Conservation (phyloP, 2,329 filamentous ascomycete genomes). For the Botrytis sinoallii region DNA sequence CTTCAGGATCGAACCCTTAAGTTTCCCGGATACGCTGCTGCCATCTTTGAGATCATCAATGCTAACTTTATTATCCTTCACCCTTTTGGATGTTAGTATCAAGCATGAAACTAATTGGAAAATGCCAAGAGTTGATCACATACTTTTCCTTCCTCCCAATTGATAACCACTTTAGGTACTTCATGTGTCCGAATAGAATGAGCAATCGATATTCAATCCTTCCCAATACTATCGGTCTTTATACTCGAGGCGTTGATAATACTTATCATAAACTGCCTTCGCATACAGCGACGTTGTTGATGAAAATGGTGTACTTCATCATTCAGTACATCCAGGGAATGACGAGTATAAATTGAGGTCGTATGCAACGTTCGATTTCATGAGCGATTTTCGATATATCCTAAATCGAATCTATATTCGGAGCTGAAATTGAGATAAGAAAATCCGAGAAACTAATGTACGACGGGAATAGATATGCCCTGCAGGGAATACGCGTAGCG, state of each 20-base stretch:
- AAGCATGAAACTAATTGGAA: neutral
- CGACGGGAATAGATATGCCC: conserved; percentile 4
- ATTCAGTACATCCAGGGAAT: neutral
- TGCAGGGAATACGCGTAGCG: neutral
- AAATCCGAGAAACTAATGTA: conserved; percentile 2
- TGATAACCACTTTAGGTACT: conserved; percentile 12
- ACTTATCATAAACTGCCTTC: conserved; percentile 1
- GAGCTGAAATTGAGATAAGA: conserved; percentile 16
- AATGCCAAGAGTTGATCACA: neutral
- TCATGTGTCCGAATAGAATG: neutral
- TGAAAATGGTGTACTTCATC: conserved; percentile 10
- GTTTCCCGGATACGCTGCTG: neutral
- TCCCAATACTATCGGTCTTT: neutral
- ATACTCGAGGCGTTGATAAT: neutral
- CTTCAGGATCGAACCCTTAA: neutral
- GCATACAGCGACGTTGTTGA: conserved; percentile 2
- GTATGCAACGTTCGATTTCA: neutral
- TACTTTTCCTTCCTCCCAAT: conserved; percentile 12
- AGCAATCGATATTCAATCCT: neutral
- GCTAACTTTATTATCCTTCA: neutral
- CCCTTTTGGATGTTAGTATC: conserved; percentile 6
- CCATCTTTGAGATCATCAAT: neutral
- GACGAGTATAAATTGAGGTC: neutral
- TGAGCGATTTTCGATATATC: conserved; percentile 2
- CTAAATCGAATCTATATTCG: neutral